These are phyloP conservation scores for Brassica carinata DNA, from an alignment of 345 rosid species.

Conservation along the genomic window DNA sequence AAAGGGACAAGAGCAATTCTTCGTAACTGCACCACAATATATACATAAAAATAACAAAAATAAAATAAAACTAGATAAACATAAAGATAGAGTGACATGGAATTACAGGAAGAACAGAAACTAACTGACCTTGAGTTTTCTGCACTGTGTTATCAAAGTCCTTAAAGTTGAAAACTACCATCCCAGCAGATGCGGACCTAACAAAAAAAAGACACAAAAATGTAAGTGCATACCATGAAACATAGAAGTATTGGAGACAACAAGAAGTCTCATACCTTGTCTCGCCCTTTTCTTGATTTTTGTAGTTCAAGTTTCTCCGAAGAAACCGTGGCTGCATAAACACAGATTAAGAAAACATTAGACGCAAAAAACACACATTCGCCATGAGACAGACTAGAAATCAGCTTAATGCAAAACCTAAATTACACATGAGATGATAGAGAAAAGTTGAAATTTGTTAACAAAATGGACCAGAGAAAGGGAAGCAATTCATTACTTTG, in stretches of 20 bases:
- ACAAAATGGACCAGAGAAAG: not conserved
- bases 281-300: constrained; percentile 53
- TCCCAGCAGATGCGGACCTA: constrained; percentile 67
- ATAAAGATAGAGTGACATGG: not conserved
- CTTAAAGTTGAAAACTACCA: constrained; percentile 83
- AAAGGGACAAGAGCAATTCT: constrained; percentile 91
- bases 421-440: not conserved
- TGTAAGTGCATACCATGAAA: not conserved
- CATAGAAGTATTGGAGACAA: not conserved
- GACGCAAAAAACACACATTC: constrained; percentile 27
- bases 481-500: constrained; percentile 47
- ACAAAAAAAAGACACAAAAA: constrained; percentile 23
- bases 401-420: constrained; percentile 1
- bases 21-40: constrained; percentile 69
- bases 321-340: constrained; percentile 72
- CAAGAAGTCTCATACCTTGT: constrained; percentile 49
- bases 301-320: constrained; percentile 70
- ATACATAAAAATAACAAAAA: not conserved
- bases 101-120: not conserved
- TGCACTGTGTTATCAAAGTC: constrained; percentile 63
- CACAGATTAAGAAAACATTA: not conserved
- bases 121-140: constrained; percentile 78
- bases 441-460: not conserved
- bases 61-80: not conserved
- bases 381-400: constrained; percentile 39